phyloP scores from a whole-genome alignment of 768 basidiomycete species.

The Pholiota molesta region DNA sequence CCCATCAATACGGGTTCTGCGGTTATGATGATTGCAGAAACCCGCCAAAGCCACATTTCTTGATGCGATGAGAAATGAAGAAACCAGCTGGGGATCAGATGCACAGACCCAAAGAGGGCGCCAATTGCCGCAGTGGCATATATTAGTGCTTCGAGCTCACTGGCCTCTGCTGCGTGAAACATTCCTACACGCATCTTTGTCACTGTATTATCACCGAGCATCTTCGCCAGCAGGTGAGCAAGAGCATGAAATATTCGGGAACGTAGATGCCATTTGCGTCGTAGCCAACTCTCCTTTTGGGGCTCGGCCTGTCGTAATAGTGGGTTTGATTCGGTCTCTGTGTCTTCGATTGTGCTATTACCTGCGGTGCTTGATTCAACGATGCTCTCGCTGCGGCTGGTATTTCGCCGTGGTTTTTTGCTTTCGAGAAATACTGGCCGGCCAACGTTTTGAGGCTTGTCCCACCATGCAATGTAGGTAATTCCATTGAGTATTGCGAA shows the following conservation, averaged over 20 bases:
- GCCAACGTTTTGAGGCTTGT: conserved; percentile 39
- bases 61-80: background rate
- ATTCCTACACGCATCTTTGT: background rate
- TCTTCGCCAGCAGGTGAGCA: no score
- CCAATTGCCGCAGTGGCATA: background rate
- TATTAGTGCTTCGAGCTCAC: background rate
- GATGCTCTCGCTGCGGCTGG: no score
- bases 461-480: conserved; percentile 39
- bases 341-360: no score
- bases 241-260: background rate
- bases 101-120: background rate
- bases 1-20: background rate
- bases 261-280: background rate
- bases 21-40: background rate
- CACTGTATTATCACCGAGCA: no score
- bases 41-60: background rate
- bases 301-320: no score
- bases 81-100: background rate
- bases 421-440: background rate
- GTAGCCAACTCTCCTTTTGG: no score
- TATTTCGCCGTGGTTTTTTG: background rate
- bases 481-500: conserved; percentile 32
- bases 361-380: no score
- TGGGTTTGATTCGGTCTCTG: no score
- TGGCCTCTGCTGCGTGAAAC: background rate